Evolutionary conservation across 2,329 filamentous ascomycete species (phyloP), one percentile per base, ranked within the genome.

Genomic region (Sarocladium strictum): DNA sequence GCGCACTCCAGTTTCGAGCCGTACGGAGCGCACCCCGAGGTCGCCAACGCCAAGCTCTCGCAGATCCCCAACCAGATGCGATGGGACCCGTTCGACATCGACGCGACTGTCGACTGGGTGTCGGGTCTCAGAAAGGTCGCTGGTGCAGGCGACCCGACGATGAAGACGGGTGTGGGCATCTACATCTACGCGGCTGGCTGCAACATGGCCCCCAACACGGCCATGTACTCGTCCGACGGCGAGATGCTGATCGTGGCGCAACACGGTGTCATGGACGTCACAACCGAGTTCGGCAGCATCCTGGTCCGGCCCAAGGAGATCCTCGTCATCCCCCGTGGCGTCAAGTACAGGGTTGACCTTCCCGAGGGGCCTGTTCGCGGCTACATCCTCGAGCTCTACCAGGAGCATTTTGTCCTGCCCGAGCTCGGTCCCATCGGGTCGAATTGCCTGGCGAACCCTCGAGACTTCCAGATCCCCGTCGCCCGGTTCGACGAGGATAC

Each of bases 221-320:
- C 89, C 0, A 94, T 91, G 67, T 95, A 93, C 75, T 92, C 87
- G 3, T 38, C 90, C 0, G 89, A 93, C 64, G 89, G 89, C 14
- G 89, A 93, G 66, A 80, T 89, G 62, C 69, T 92, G 54, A 84
- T 93, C 58, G 86, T 92, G 12, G 78, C 86, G 1, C 89, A 92
- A 65, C 80, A 88, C 58, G 89, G 89, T 2, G 76, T 78, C 12
- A 71, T 92, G 41, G 86, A 92, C 63, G 86, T 93, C 57, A 81
- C 85, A 63, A 92, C 89, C 1, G 89, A 93, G 68, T 75, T 92
- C 49, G 89, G 89, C 49, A 80, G 78, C 63, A 72, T 93, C 5
- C 78, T 89, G 45, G 83, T 92, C 15, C 79, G 87, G 54, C 87
- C 87, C 2, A 85, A 86, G 66, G 89, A 93, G 68, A 89, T 92